phyloP scores from a whole-genome alignment of 495 filamentous ascomycete genomes.

The Penicillium dipodomyicola region DNA sequence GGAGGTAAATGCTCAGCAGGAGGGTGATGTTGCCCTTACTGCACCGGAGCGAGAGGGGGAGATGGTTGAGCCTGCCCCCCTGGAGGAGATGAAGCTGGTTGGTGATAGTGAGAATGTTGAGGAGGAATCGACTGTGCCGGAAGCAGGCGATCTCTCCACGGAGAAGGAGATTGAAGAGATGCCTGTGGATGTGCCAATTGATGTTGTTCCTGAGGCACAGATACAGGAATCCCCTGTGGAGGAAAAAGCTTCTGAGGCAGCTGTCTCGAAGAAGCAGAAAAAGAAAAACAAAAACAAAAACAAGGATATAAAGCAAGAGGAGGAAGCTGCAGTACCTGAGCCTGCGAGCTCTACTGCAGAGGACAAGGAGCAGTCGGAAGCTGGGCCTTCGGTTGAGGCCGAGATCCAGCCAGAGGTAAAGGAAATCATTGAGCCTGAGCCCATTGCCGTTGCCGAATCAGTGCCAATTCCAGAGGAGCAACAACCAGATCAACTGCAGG shows the following conservation, averaged over 20 bases:
- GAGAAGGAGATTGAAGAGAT: conserved; percentile 11
- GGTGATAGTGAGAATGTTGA: conserved; percentile 1
- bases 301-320: conserved; percentile 21
- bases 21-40: conserved; percentile 9
- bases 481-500: background rate
- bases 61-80: conserved; percentile 1
- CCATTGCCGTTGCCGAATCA: conserved; percentile 1
- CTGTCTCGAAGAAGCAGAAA: conserved; percentile 24
- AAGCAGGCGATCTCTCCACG: conserved; percentile 16
- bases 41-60: conserved; percentile 12
- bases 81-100: conserved; percentile 1
- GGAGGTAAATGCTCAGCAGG: conserved; percentile 15
- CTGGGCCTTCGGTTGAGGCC: conserved; percentile 1
- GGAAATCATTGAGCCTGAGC: conserved; percentile 8
- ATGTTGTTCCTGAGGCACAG: conserved; percentile 7
- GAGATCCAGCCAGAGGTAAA: conserved; percentile 3
- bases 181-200: conserved; percentile 1
- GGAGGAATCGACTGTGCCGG: conserved; percentile 10
- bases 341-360: background rate
- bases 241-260: conserved; percentile 2
- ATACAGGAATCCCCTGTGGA: conserved; percentile 7
- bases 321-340: conserved; percentile 7
- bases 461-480: background rate
- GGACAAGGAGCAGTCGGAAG: conserved; percentile 9
- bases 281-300: conserved; percentile 25